These are phyloP conservation scores for Periconia sp. DNA, from an alignment of 2,329 filamentous ascomycete genomes.

Conservation along the genomic window DNA sequence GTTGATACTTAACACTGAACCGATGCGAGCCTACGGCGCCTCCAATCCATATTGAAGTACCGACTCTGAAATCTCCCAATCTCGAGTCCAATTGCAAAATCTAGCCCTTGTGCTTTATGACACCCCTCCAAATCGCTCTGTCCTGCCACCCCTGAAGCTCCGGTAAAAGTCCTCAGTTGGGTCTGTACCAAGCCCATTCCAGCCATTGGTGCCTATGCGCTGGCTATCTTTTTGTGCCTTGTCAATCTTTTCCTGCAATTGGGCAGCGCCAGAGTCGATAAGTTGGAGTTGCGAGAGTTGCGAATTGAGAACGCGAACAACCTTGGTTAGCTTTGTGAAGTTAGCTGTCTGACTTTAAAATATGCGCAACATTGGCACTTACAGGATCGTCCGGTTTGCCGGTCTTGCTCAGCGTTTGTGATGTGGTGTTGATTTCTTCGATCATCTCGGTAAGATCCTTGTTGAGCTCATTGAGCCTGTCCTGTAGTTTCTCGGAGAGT, in stretches of 20 bases:
- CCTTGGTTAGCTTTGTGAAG: constrained; percentile 77
- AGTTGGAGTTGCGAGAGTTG: constrained; percentile 91
- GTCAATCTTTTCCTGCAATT: constrained; percentile 80
- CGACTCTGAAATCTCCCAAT: too few species aligned
- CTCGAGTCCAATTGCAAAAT: not conserved
- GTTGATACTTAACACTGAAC: too few species aligned
- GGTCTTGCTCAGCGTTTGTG: constrained; percentile 86
- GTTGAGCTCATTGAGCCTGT: constrained; percentile 91
- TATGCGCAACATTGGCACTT: constrained; percentile 9
- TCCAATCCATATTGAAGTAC: too few species aligned
- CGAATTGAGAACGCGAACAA: constrained; percentile 91
- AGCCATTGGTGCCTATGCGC: constrained; percentile 57
- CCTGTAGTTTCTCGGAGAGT: constrained; percentile 89
- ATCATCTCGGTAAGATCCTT: constrained; percentile 95
- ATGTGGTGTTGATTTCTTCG: constrained; percentile 94
- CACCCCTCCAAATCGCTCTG: constrained; percentile 40
- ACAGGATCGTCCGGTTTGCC: constrained; percentile 67
- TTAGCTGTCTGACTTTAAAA: constrained; percentile 10
- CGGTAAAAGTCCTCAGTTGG: constrained; percentile 89
- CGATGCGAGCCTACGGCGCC: too few species aligned
- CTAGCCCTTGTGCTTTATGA: constrained; percentile 14
- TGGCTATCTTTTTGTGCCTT: constrained; percentile 81
- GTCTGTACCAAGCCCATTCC: constrained; percentile 65
- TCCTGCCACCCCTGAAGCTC: constrained; percentile 73
- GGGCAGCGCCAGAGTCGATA: constrained; percentile 85